Conservation (phyloP, 2,329 filamentous ascomycete species). For the Cryphonectria carpinicola region DNA sequence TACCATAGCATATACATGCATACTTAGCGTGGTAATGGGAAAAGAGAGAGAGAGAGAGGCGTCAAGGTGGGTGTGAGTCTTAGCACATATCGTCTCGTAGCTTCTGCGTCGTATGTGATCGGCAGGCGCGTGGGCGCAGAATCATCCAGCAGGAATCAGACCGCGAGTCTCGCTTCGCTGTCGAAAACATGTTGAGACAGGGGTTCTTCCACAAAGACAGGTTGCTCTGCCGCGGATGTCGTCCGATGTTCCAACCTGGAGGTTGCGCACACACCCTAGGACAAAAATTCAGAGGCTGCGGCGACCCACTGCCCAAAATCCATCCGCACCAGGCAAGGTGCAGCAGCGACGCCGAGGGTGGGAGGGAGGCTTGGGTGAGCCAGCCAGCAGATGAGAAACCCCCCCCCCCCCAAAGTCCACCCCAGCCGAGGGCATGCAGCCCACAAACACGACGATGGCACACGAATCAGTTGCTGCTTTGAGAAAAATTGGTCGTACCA, state of each 20-base stretch:
- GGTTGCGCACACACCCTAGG: background rate
- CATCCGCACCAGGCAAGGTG: slow-evolving; percentile 3
- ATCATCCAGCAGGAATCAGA: slow-evolving; percentile 21
- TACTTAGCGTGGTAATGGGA: too few relatives aligned
- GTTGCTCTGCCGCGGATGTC: slow-evolving; percentile 26
- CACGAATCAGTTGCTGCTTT: slow-evolving; percentile 28
- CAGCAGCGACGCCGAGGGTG: background rate
- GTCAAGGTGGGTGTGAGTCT: slow-evolving; percentile 2
- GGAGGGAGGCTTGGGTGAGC: background rate
- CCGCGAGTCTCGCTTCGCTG: slow-evolving; percentile 19
- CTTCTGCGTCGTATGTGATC: slow-evolving; percentile 18
- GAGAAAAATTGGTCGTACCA: slow-evolving; percentile 7
- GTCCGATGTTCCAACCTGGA: slow-evolving; percentile 22
- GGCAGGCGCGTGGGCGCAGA: slow-evolving; percentile 14
- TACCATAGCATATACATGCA: too few relatives aligned
- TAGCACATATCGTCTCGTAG: slow-evolving; percentile 12
- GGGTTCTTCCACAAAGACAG: slow-evolving; percentile 10
- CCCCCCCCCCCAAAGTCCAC: background rate
- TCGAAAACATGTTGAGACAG: slow-evolving; percentile 16
- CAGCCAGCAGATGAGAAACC: slow-evolving; percentile 9
- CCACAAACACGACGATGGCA: background rate
- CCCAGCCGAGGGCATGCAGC: background rate
- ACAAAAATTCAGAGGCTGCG: slow-evolving; percentile 17
- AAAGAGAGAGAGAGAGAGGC: background rate
- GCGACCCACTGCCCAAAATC: slow-evolving; percentile 15